Base-by-base conservation (phyloP, 331 rosid species). In the Malus hybrid region DNA sequence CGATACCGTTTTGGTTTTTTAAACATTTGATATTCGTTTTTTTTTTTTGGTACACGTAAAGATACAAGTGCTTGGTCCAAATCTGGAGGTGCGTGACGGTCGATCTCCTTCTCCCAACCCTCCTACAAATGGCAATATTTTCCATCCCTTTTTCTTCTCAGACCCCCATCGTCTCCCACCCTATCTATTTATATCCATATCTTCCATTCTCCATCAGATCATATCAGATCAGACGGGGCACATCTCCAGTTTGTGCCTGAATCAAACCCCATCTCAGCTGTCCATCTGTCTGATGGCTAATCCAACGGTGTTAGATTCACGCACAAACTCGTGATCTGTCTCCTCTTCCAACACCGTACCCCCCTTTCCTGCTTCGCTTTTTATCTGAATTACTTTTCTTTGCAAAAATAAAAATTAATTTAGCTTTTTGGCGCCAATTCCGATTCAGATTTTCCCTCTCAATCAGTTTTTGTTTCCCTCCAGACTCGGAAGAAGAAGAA, bases 291-390 rank as follows among this genome's bases (percentile, higher is more conserved):
- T 11, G 27, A 46, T 24, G 20, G 36, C 24, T 14, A 33, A 8
- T 27, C 63, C 11, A 60, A 55, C 27, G 72, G 79, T 42, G 75
- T 76, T 83, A 83, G 83, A 80, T 83, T 83, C 86, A 33, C 81
- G 86, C 84, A 76, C 81, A 76, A 76, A 72, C 84, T 80, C 74
- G 61, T 16, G 86, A 71, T 79, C 50, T 70, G 79, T 76, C 83
- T 76, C 66, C 76, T 67, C 79, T 54, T 5, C 32, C 2, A 52
- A 61, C 42, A 36, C 75, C 24, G 1, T n/a, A 16, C 0, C 2
- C 4, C 19, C 19, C 7, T 32, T 11, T 16, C 31, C 11, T 4
- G 1, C 14, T n/a, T 15, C 6, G 4, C 5, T 15, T 24, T 10
- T 2, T 46, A 5, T 12, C n/a, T 8, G 20, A 31, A 15, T 64